Base-by-base conservation (phyloP, 371 early-diverging fungal species). In the Entomophthora muscae region DNA sequence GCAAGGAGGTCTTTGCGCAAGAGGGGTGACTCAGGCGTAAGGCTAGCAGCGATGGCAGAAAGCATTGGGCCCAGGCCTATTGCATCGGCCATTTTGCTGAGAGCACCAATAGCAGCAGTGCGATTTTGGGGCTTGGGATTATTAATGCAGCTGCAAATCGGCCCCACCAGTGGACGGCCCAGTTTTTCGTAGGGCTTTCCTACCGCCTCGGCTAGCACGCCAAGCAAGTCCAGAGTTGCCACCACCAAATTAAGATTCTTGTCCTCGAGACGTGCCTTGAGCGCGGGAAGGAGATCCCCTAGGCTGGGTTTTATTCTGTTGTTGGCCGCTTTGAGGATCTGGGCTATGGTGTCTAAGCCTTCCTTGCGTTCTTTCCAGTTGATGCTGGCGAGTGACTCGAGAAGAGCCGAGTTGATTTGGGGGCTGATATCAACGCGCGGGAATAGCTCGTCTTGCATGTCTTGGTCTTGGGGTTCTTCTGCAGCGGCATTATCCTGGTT, bases 341-440 rank as follows among this genome's bases (percentile, higher is more conserved):
- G 73, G 23, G 76, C 71, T 2, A 94, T 76, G 61, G 86, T 79
- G n/a, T 95, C 95, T 62, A 97, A 70, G 0, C 79, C 95, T 58
- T 90, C 95, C 70, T 96, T 94, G 42, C 98, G 85, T n/a, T 83
- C 73, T 70, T 93, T 94, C 98, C 98, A 97, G 57, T 90, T 86
- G 57, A 78, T 76, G 70, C 93, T 89, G 28, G 75, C 27, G 42
- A 66, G 63, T 28, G 22, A 31, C 31, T 57, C 63, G 24, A 24
- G 26, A 21, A 66, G 31, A 26, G 73, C 67, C 5, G 69, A 57
- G 3, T 80, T 77, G 32, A 88, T 65, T 57, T 76, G 76, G 24
- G 77, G 66, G 2, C 78, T 73, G 29, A 95, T 78, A 67, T 93
- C 93, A 5, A 89, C 87, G n/a, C 91, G 82, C 5, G 93, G 91